These are phyloP conservation scores for Moelleriella libera DNA, from an alignment of 2,329 filamentous ascomycete genomes.

Conservation along the genomic window DNA sequence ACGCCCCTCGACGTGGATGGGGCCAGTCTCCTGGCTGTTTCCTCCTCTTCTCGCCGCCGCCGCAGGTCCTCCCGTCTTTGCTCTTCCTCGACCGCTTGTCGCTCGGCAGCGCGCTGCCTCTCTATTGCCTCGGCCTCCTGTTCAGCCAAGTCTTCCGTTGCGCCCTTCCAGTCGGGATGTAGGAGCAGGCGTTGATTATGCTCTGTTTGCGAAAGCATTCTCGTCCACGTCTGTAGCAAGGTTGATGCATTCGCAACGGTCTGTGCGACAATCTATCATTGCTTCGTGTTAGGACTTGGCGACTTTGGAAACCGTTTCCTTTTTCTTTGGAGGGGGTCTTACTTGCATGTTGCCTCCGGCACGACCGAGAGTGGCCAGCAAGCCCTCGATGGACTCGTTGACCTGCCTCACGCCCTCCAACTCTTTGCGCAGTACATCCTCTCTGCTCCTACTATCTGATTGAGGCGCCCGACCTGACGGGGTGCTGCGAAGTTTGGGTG, in stretches of 20 bases:
- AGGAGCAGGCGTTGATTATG: slow-evolving; percentile 90
- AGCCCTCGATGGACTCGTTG: slow-evolving; percentile 74
- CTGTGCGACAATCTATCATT: slow-evolving; percentile 57
- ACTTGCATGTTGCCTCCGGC: slow-evolving; percentile 69
- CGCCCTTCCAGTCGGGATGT: slow-evolving; percentile 79
- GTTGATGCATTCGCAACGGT: slow-evolving; percentile 82
- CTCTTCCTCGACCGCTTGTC: slow-evolving; percentile 65
- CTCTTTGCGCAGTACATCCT: slow-evolving; percentile 63
- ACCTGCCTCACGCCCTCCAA: slow-evolving; percentile 72
- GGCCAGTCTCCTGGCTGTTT: slow-evolving; percentile 21
- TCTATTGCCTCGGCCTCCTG: slow-evolving; percentile 66
- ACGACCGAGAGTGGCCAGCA: slow-evolving; percentile 56
- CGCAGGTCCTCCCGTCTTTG: slow-evolving; percentile 58
- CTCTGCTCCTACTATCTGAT: slow-evolving; percentile 44
- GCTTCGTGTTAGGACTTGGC: no score
- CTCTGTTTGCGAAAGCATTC: slow-evolving; percentile 91
- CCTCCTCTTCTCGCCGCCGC: slow-evolving; percentile 48
- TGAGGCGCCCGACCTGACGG: slow-evolving; percentile 23
- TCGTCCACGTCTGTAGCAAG: slow-evolving; percentile 87
- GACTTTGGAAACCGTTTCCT: no score
- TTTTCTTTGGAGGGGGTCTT: slow-evolving; percentile 6
- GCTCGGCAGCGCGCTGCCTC: slow-evolving; percentile 63
- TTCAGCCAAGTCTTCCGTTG: slow-evolving; percentile 73
- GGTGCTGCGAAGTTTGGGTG: slow-evolving; percentile 32
- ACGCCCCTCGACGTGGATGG: slow-evolving; percentile 13